Evolutionary conservation across 257 asterid genomes (phyloP).

Genomic region (Plectranthus barbatus): DNA sequence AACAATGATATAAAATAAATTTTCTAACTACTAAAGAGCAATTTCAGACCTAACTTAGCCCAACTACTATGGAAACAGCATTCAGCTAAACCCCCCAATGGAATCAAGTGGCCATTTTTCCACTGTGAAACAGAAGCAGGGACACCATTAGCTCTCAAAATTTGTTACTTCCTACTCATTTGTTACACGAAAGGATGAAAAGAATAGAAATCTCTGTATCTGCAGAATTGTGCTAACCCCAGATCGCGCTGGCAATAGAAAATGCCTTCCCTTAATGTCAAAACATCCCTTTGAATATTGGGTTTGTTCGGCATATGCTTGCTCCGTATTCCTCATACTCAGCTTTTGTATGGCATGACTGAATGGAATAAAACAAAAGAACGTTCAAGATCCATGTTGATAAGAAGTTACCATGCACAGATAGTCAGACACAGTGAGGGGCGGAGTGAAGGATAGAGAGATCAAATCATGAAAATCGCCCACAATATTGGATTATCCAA

Average conservation of each 20-base stretch:
- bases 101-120: too few relatives aligned
- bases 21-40: too few relatives aligned
- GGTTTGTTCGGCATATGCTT: slow-evolving; percentile 92
- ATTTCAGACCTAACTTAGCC: too few relatives aligned
- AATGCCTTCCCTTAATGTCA: slow-evolving; percentile 25
- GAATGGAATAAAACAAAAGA: slow-evolving; percentile 2
- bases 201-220: too few relatives aligned
- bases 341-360: slow-evolving; percentile 99
- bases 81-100: too few relatives aligned
- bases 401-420: neutral
- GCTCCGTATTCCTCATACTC: slow-evolving; percentile 95
- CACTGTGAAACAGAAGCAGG: too few relatives aligned
- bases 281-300: slow-evolving; percentile 95
- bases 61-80: too few relatives aligned
- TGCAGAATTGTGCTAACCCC: slow-evolving; percentile 2
- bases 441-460: neutral
- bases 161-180: too few relatives aligned
- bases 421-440: neutral
- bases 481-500: too few relatives aligned
- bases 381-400: neutral
- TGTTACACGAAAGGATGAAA: too few relatives aligned
- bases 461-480: neutral
- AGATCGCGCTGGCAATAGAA: neutral
- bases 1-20: too few relatives aligned
- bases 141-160: too few relatives aligned